phyloP scores from a whole-genome alignment of 352 stramenopile species.

The Lagenidium sp. region DNA sequence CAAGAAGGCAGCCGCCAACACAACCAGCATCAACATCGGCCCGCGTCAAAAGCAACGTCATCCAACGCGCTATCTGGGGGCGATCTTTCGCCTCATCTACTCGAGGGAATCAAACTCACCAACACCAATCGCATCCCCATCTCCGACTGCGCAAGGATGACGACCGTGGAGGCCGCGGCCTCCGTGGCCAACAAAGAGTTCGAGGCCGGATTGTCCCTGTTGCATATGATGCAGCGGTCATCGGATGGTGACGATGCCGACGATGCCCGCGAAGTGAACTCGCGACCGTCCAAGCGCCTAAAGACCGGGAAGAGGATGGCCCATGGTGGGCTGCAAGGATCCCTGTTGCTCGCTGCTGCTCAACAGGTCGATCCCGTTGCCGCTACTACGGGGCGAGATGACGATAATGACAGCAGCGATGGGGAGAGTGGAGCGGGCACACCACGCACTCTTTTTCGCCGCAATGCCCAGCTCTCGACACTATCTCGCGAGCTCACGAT shows the following conservation, averaged over 20 bases:
- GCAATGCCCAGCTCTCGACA: constrained; percentile 33
- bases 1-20: not conserved
- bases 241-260: not conserved
- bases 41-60: no score
- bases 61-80: no score
- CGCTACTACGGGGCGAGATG: not conserved
- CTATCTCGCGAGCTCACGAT: constrained; percentile 47
- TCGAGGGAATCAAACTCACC: not conserved
- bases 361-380: constrained; percentile 11
- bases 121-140: not conserved
- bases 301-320: no score
- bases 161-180: constrained; percentile 3
- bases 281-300: no score
- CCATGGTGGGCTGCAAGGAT: constrained; percentile 1
- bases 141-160: not conserved
- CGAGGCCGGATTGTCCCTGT: constrained; percentile 47
- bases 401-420: not conserved
- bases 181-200: constrained; percentile 43
- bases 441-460: constrained; percentile 12
- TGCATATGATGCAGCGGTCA: constrained; percentile 44
- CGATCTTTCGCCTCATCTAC: no score
- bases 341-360: constrained; percentile 13
- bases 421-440: not conserved
- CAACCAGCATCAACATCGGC: not conserved
- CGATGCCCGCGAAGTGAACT: not conserved